Evolutionary conservation across 345 rosid species (phyloP).

Genomic region (Lagerstroemia speciosa): DNA sequence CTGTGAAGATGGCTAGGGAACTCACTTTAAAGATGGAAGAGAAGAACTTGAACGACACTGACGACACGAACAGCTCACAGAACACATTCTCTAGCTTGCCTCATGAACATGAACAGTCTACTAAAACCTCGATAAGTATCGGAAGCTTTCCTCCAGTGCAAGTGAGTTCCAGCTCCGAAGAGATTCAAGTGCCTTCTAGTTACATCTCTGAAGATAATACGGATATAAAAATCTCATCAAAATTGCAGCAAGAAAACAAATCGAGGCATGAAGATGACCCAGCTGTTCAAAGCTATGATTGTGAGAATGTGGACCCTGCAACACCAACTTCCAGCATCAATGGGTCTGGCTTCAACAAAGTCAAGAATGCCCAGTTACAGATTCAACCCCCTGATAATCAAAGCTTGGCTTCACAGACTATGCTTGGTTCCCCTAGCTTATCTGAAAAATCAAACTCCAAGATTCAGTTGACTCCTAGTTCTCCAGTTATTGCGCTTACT

Average conservation of each 20-base stretch:
- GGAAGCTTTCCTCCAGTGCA: constrained; percentile 90
- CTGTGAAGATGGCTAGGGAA: constrained; percentile 75
- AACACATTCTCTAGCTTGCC: constrained; percentile 82
- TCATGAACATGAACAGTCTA: constrained; percentile 70
- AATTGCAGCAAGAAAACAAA: constrained; percentile 40
- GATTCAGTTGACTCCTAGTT: constrained; percentile 41
- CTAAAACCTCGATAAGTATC: constrained; percentile 71
- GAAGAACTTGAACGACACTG: constrained; percentile 67
- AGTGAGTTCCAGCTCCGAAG: constrained; percentile 84
- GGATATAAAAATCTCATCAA: constrained; percentile 29
- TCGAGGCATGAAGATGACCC: constrained; percentile 34
- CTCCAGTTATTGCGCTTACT: constrained; percentile 71
- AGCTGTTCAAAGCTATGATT: constrained; percentile 37
- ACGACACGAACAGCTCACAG: constrained; percentile 68
- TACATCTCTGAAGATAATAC: constrained; percentile 36
- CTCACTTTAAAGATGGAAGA: constrained; percentile 71
- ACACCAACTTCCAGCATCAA: constrained; percentile 48
- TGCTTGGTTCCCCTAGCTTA: constrained; percentile 60
- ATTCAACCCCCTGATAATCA: constrained; percentile 50
- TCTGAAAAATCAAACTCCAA: constrained; percentile 74
- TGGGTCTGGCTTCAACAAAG: constrained; percentile 33
- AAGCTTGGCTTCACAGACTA: constrained; percentile 51
- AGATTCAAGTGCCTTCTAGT: constrained; percentile 35
- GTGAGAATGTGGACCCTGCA: constrained; percentile 36
- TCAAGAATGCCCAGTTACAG: constrained; percentile 25